Evolutionary conservation across 257 asterid genomes (phyloP).

Genomic region (Petunia secreta): DNA sequence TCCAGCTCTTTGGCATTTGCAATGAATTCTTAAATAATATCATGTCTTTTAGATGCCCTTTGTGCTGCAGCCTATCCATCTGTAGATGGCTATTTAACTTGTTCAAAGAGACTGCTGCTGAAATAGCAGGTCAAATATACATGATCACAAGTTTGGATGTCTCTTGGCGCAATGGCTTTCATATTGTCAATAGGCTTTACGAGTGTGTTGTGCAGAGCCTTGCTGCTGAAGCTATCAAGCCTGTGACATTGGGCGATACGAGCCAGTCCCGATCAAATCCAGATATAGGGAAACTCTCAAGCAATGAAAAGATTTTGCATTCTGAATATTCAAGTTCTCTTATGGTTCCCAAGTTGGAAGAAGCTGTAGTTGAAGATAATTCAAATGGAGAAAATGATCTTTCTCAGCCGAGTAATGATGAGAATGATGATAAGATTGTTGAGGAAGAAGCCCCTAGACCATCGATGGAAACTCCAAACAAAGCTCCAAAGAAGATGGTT

Average conservation of each 20-base stretch:
- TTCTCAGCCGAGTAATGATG: background rate
- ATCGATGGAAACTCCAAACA: background rate
- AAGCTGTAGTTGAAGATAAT: background rate
- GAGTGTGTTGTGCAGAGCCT: slow-evolving; percentile 17
- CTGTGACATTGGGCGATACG: slow-evolving; percentile 32
- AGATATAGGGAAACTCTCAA: background rate
- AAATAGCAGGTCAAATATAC: background rate
- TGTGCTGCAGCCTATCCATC: slow-evolving; percentile 17
- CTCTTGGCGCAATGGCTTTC: slow-evolving; percentile 1
- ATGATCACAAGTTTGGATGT: background rate
- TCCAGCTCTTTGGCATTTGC: slow-evolving; percentile 8
- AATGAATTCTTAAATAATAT: background rate
- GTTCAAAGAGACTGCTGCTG: slow-evolving; percentile 15
- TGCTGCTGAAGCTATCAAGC: slow-evolving; percentile 34
- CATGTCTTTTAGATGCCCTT: slow-evolving; percentile 19
- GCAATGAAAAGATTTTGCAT: background rate
- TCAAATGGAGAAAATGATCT: background rate
- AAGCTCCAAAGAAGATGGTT: slow-evolving; percentile 42
- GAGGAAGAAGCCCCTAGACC: slow-evolving; percentile 13
- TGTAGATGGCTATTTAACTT: slow-evolving; percentile 2
- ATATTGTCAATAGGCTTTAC: slow-evolving; percentile 10
- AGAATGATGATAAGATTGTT: slow-evolving; percentile 9
- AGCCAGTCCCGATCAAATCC: background rate
- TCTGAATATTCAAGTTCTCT: background rate
- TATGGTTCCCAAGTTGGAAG: slow-evolving; percentile 17